phyloP scores from a whole-genome alignment of 495 filamentous ascomycete genomes.

The Hypoxylon fuscum region DNA sequence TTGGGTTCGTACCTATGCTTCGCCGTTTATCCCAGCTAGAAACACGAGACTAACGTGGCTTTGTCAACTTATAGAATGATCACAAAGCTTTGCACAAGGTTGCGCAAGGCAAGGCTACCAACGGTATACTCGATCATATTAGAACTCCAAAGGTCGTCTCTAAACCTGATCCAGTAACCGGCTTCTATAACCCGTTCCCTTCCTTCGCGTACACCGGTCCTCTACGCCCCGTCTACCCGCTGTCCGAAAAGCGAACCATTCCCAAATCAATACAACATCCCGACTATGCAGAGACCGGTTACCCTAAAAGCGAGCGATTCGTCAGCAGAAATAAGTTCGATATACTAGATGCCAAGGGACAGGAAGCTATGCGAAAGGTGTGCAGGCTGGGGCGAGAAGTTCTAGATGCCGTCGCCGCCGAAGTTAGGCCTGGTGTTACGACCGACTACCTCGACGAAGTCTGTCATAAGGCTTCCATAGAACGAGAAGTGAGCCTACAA shows the following conservation, averaged over 20 bases:
- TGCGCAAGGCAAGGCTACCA: slow-evolving; percentile 60
- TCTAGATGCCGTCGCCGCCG: slow-evolving; percentile 87
- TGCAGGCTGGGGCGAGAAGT: slow-evolving; percentile 91
- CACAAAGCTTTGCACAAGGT: slow-evolving; percentile 87
- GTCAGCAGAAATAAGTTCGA: slow-evolving; percentile 80
- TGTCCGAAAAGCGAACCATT: slow-evolving; percentile 76
- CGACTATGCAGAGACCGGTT: slow-evolving; percentile 84
- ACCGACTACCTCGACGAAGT: slow-evolving; percentile 97
- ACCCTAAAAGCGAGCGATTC: slow-evolving; percentile 81
- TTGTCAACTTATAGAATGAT: slow-evolving; percentile 64
- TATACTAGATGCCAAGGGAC: slow-evolving; percentile 79
- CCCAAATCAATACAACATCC: slow-evolving; percentile 85
- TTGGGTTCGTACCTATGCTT: slow-evolving; percentile 79
- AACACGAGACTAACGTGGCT: slow-evolving; percentile 21
- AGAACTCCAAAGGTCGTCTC: slow-evolving; percentile 79
- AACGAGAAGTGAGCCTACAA: slow-evolving; percentile 75
- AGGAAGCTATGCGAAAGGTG: slow-evolving; percentile 90
- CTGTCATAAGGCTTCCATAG: slow-evolving; percentile 94
- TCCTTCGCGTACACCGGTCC: slow-evolving; percentile 81
- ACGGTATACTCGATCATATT: slow-evolving; percentile 76
- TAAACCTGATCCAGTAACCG: slow-evolving; percentile 90
- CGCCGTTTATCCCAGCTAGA: neutral
- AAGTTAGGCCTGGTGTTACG: slow-evolving; percentile 84
- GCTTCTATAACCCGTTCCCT: slow-evolving; percentile 89
- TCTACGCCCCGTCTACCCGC: slow-evolving; percentile 87